Conservation (phyloP, 2,329 filamentous ascomycete genomes). For the Cladophialophora carrionii region DNA sequence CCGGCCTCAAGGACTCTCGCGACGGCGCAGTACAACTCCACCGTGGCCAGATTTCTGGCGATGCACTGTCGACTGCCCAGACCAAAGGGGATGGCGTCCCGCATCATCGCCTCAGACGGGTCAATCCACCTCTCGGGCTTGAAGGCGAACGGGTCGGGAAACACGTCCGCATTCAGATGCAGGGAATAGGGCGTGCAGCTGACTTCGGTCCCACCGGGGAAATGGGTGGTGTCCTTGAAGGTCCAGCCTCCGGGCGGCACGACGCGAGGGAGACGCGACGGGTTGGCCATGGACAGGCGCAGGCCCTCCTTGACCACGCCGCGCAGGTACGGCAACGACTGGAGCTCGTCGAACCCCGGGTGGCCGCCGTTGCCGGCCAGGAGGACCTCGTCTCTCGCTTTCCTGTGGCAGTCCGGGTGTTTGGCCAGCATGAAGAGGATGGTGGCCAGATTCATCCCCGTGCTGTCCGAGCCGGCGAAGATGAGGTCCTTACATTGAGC, state of each 20-base stretch:
- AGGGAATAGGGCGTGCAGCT: constrained; percentile 53
- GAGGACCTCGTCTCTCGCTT: constrained; percentile 30
- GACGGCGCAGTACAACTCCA: constrained; percentile 50
- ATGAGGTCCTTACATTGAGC: constrained; percentile 41
- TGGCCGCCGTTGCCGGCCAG: constrained; percentile 24
- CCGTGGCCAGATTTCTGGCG: constrained; percentile 53
- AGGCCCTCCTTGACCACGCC: constrained; percentile 57
- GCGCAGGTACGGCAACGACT: constrained; percentile 52
- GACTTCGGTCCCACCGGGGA: constrained; percentile 53
- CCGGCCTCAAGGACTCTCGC: constrained; percentile 50
- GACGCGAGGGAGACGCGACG: constrained; percentile 54
- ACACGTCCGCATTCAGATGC: constrained; percentile 52
- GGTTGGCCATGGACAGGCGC: constrained; percentile 57
- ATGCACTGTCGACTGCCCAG: constrained; percentile 56
- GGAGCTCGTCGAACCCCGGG: constrained; percentile 39
- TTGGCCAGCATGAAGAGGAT: constrained; percentile 53
- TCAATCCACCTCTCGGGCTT: constrained; percentile 55
- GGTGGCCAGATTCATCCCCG: constrained; percentile 56
- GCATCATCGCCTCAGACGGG: constrained; percentile 46
- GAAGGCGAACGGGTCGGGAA: constrained; percentile 50
- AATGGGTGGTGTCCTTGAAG: constrained; percentile 43
- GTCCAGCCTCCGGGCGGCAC: constrained; percentile 49
- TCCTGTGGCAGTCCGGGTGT: constrained; percentile 47
- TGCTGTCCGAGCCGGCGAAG: constrained; percentile 60
- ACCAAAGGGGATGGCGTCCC: constrained; percentile 55